A percentile compares a stretch with the other conserved stretches of the same genome.
These are phyloP conservation scores for Melastoma malabathricum DNA, from an alignment of 345 rosid species.

Conservation along the genomic window DNA sequence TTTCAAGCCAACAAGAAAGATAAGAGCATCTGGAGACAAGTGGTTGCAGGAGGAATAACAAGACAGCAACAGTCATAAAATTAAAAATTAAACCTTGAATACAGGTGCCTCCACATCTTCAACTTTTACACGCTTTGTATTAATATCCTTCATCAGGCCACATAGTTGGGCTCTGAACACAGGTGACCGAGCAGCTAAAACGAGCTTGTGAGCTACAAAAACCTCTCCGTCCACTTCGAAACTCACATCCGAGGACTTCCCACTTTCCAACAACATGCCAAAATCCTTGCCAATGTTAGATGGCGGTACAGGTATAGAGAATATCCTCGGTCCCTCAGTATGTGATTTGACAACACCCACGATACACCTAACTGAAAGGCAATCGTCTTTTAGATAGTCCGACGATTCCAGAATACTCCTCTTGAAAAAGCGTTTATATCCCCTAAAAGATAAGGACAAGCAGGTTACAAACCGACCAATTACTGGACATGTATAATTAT, in stretches of 20 bases:
- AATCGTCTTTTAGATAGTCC: slow-evolving; percentile 55
- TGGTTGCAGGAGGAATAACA: no score
- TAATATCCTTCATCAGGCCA: slow-evolving; percentile 51
- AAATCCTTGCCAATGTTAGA: slow-evolving; percentile 45
- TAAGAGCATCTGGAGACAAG: no score
- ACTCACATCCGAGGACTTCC: slow-evolving; percentile 37
- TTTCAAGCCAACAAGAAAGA: no score
- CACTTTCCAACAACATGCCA: slow-evolving; percentile 50
- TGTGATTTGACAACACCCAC: slow-evolving; percentile 70
- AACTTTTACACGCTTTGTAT: slow-evolving; percentile 30
- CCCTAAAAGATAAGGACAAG: slow-evolving; percentile 35
- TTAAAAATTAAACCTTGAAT: slow-evolving; percentile 41
- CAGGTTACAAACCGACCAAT: slow-evolving; percentile 2
- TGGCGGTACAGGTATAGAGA: slow-evolving; percentile 40
- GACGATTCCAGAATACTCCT: slow-evolving; percentile 55
- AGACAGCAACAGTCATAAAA: no score
- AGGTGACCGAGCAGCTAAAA: slow-evolving; percentile 68
- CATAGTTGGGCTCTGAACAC: slow-evolving; percentile 74
- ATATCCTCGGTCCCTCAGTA: slow-evolving; percentile 58
- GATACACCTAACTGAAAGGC: slow-evolving; percentile 49
- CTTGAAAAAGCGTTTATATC: slow-evolving; percentile 69
- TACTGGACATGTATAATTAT: not conserved
- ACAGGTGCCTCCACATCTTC: slow-evolving; percentile 58
- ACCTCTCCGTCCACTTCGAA: slow-evolving; percentile 55
- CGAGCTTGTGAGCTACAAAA: slow-evolving; percentile 55